phyloP scores from a whole-genome alignment of 1,139 yeast species.

The Oligophagozyma castellii region DNA sequence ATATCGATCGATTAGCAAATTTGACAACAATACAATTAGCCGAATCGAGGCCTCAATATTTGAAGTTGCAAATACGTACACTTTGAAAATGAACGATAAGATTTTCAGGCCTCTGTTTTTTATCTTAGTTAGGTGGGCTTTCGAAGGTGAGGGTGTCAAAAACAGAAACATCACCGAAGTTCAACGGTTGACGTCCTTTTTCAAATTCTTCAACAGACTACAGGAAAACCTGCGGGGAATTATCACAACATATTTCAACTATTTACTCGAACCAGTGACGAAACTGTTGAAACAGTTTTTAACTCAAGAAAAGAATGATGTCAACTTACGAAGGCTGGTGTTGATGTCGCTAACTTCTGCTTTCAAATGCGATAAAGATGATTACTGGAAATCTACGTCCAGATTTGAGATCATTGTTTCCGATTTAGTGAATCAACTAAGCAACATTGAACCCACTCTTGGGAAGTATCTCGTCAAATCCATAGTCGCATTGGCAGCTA shows the following conservation, averaged over 20 bases:
- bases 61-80: conserved; percentile 58
- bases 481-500: conserved; percentile 56
- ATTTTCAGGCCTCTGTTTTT: conserved; percentile 88
- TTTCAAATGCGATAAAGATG: conserved; percentile 81
- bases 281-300: conserved; percentile 38
- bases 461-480: conserved; percentile 74
- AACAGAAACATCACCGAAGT: conserved; percentile 32
- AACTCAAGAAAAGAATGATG: conserved; percentile 24
- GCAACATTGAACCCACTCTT: conserved; percentile 50
- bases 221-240: conserved; percentile 78
- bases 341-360: conserved; percentile 62
- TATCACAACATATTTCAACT: conserved; percentile 78
- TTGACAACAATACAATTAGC: conserved; percentile 63
- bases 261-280: conserved; percentile 61
- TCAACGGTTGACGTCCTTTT: conserved; percentile 57
- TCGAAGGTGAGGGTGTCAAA: conserved; percentile 59
- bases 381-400: conserved; percentile 83
- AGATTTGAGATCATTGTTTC: conserved; percentile 62
- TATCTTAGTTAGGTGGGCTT: conserved; percentile 83
- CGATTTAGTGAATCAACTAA: conserved; percentile 53
- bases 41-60: conserved; percentile 71
- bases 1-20: conserved; percentile 40
- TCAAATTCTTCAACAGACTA: conserved; percentile 72
- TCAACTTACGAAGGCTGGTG: conserved; percentile 55
- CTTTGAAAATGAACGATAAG: conserved; percentile 86